Evolutionary conservation across 345 rosid genomes (phyloP).

Genomic region (Erodium maritimum): DNA sequence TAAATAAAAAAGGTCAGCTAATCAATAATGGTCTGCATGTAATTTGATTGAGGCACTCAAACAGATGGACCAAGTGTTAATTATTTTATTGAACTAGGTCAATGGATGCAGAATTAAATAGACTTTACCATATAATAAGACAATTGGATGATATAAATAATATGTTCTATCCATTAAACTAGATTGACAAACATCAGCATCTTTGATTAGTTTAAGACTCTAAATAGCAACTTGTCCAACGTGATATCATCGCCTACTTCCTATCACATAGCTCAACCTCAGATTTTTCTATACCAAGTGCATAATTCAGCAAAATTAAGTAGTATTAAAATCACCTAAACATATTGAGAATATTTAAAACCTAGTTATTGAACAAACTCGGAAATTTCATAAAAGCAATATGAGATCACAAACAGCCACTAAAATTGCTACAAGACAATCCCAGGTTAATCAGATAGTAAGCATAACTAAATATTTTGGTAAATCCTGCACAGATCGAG

Average conservation of each 20-base stretch:
- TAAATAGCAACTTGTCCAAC: neutral
- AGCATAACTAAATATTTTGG: neutral
- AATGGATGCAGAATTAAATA: neutral
- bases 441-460: neutral
- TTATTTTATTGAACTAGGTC: neutral
- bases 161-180: neutral
- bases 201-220: neutral
- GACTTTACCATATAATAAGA: neutral
- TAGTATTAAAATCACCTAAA: neutral
- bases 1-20: neutral
- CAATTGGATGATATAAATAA: neutral
- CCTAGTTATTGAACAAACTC: neutral
- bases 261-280: neutral
- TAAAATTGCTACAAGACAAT: neutral
- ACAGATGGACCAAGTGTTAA: neutral
- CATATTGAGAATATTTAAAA: neutral
- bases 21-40: neutral
- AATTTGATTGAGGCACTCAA: neutral
- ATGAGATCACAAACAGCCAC: neutral
- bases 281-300: neutral
- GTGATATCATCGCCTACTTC: neutral
- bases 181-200: neutral
- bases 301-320: neutral
- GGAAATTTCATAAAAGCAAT: neutral
- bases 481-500: neutral